phyloP scores from a whole-genome alignment of 208 protist species.

The Crithidia mellificae region DNA sequence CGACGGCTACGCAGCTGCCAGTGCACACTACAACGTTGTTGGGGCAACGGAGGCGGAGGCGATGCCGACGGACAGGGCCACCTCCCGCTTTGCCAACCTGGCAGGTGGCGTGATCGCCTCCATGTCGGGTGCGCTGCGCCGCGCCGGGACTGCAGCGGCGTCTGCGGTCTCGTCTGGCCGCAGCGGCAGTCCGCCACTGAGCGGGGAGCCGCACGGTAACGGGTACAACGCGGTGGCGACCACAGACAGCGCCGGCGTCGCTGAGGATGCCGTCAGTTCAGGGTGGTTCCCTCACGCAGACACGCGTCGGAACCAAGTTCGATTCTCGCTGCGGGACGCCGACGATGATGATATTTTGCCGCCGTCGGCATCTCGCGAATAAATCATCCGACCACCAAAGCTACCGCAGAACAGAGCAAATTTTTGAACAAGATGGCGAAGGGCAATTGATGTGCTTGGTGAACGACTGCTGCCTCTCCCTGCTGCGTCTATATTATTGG shows the following conservation, averaged over 20 bases:
- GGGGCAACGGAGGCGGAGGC: background rate
- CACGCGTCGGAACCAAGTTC: background rate
- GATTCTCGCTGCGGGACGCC: conserved; percentile 21
- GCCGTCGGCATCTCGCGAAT: background rate
- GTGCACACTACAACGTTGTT: background rate
- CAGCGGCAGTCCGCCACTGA: background rate
- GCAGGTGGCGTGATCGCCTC: background rate
- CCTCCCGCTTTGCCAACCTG: background rate
- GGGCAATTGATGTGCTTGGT: too few relatives aligned
- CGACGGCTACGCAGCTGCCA: background rate
- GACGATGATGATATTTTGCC: conserved; percentile 16
- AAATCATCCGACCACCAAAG: too few relatives aligned
- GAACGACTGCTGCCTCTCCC: too few relatives aligned
- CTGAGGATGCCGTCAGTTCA: background rate
- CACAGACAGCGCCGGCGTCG: background rate
- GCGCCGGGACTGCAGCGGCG: background rate
- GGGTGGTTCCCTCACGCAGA: background rate
- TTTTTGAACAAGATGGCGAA: too few relatives aligned
- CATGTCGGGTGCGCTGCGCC: background rate
- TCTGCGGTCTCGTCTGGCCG: too few relatives aligned
- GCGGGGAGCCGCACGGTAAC: background rate
- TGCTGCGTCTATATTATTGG: too few relatives aligned
- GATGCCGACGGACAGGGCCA: background rate
- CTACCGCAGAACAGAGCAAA: too few relatives aligned
- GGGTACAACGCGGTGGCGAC: conserved; percentile 6